These are phyloP conservation scores for Aspergillus sp. DNA, from an alignment of 2,329 filamentous ascomycete species.

Conservation along the genomic window DNA sequence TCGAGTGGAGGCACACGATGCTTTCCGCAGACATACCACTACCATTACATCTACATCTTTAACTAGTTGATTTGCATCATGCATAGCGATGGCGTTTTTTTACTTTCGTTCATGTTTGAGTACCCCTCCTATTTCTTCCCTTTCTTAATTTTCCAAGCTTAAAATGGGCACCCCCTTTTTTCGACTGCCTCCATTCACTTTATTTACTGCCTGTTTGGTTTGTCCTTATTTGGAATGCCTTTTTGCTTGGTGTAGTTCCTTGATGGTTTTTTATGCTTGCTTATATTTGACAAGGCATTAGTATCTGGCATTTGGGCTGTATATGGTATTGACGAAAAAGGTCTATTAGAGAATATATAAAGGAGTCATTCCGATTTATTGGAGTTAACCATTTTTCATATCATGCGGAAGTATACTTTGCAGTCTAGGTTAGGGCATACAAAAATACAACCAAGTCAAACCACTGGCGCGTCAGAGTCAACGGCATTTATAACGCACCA, in stretches of 20 bases:
- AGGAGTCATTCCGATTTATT: not conserved
- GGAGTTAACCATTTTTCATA: no score
- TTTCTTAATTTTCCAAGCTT: not conserved
- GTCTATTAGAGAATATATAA: not conserved
- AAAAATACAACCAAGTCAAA: no score
- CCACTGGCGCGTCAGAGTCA: no score
- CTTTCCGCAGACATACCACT: constrained; percentile 46
- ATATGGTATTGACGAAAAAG: not conserved
- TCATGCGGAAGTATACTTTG: no score
- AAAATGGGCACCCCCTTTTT: no score
- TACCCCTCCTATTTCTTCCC: not conserved
- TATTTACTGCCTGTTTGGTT: not conserved
- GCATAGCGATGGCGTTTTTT: not conserved
- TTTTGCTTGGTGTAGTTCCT: not conserved
- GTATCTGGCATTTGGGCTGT: not conserved
- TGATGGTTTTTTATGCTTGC: not conserved
- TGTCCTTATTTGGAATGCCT: not conserved
- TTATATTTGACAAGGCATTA: not conserved
- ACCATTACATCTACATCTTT: no score
- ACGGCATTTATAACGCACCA: no score
- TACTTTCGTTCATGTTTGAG: not conserved
- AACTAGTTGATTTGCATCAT: constrained; percentile 11
- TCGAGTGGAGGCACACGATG: constrained; percentile 63
- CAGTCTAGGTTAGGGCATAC: no score
- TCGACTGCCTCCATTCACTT: no score